Base-by-base conservation (phyloP, 306 rosid species). In the Crotalaria pallida region DNA sequence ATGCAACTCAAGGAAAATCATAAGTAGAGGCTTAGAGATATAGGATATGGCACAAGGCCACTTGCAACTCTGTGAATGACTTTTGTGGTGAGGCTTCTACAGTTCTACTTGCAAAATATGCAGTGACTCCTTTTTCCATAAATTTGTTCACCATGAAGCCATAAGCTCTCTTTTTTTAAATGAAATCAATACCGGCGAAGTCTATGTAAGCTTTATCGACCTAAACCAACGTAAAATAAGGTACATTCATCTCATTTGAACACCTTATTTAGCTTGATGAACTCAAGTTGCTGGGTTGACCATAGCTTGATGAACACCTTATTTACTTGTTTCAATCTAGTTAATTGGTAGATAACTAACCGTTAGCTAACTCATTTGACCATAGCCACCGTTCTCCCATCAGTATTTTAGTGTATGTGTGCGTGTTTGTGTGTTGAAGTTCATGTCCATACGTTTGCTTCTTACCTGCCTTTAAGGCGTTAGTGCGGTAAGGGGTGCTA, bases 21-120 rank as follows among this genome's bases (percentile, higher is more conserved):
- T 38, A 44, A 63, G 64, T 26, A 5, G 22, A 11, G 15, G 41
- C 64, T 9, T 38, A 34, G 60, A n/a, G 23, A 72, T 58, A 22
- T 51, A 23, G n/a, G n/a, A n/a, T n/a, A n/a, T n/a, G 19, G 43
- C 41, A 4, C 4, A 63, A 16, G 36, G 19, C 49, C 63, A 41
- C 69, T 74, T 55, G 64, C 17, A 62, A 74, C 22, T 74, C 41
- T 45, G 69, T 33, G 71, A 45, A 51, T 53, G 33, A 17, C 17
- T 36, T 49, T 0, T 41, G 11, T 26, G 71, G 15, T 60, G 40
- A 24, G 10, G 38, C 45, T 59, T 16, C 6, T 24, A n/a, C n/a
- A n/a, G n/a, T n/a, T n/a, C n/a, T n/a, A n/a, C n/a, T n/a, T n/a
- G n/a, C n/a, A n/a, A n/a, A n/a, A 64, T 67, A 2, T 66, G 34